Percentiles rank a stretch among this genome's conserved stretches.
These are phyloP conservation scores for Coniella vitis DNA, from an alignment of 2,329 filamentous ascomycete genomes.

Conservation along the genomic window DNA sequence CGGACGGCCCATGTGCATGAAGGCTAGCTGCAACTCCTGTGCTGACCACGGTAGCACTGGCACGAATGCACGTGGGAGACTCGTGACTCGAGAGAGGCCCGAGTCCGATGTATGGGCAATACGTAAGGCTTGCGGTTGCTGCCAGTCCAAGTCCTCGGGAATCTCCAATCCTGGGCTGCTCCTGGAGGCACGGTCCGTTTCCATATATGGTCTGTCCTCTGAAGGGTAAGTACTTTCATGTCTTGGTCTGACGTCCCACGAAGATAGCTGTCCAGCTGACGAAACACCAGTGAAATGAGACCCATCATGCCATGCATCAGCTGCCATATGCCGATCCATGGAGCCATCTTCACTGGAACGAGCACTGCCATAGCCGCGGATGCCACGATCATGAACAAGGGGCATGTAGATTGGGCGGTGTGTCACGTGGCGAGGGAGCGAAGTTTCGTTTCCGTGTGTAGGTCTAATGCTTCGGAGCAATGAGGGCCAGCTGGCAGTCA, in stretches of 20 bases:
- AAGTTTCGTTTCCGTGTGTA: not conserved
- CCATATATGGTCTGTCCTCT: no score
- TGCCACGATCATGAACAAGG: not conserved
- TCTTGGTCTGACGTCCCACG: no score
- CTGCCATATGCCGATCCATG: not conserved
- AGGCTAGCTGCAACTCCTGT: no score
- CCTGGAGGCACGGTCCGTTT: no score
- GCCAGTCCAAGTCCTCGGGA: not conserved
- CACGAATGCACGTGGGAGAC: no score
- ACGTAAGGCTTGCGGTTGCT: not conserved
- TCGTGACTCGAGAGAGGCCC: not conserved
- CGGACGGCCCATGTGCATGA: not conserved
- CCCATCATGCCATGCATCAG: not conserved
- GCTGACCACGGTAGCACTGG: no score
- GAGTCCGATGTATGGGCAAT: not conserved
- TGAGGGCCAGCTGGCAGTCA: constrained; percentile 8
- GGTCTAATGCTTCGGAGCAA: not conserved
- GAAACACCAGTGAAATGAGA: no score
- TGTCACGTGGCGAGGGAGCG: not conserved
- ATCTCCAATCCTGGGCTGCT: not conserved
- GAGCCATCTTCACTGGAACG: not conserved
- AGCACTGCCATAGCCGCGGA: not conserved
- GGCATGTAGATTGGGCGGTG: not conserved
- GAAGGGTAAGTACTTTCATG: no score
- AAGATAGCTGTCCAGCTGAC: no score